These are phyloP conservation scores for Aspergillus novofumigatus DNA, from an alignment of 2,329 filamentous ascomycete genomes.

Conservation along the genomic window DNA sequence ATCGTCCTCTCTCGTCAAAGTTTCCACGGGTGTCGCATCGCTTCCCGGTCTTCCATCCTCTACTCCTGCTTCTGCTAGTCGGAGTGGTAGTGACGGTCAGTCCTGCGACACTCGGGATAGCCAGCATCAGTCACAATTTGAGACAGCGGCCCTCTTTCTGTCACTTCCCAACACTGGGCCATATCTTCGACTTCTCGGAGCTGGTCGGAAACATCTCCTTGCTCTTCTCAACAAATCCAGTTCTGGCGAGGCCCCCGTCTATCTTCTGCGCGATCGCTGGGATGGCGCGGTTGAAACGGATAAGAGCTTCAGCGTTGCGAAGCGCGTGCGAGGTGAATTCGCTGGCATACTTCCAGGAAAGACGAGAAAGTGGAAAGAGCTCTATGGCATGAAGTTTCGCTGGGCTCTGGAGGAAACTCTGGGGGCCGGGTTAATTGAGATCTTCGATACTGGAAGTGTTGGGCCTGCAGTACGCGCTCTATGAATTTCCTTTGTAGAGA, in stretches of 20 bases:
- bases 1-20: slow-evolving; percentile 38
- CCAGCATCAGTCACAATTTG: slow-evolving; percentile 10
- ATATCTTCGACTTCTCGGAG: slow-evolving; percentile 54
- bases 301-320: slow-evolving; percentile 44
- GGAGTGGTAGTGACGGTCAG: slow-evolving; percentile 11
- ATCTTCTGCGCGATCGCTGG: slow-evolving; percentile 57
- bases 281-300: slow-evolving; percentile 55
- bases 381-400: slow-evolving; percentile 57
- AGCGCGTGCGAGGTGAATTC: slow-evolving; percentile 54
- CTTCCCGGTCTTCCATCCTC: slow-evolving; percentile 26
- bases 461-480: slow-evolving; percentile 49
- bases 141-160: slow-evolving; percentile 43
- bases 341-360: slow-evolving; percentile 52
- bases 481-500: slow-evolving; percentile 13
- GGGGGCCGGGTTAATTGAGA: slow-evolving; percentile 57
- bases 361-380: slow-evolving; percentile 61
- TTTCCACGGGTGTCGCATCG: slow-evolving; percentile 41
- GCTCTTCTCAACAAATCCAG: slow-evolving; percentile 49
- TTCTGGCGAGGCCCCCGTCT: slow-evolving; percentile 51
- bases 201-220: slow-evolving; percentile 53
- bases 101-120: not conserved
- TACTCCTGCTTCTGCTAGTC: slow-evolving; percentile 22
- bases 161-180: slow-evolving; percentile 58
- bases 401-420: slow-evolving; percentile 60
- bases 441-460: slow-evolving; percentile 61